These are phyloP conservation scores for Nitzschia palea DNA, from an alignment of 108 stramenopile species.

Conservation along the genomic window DNA sequence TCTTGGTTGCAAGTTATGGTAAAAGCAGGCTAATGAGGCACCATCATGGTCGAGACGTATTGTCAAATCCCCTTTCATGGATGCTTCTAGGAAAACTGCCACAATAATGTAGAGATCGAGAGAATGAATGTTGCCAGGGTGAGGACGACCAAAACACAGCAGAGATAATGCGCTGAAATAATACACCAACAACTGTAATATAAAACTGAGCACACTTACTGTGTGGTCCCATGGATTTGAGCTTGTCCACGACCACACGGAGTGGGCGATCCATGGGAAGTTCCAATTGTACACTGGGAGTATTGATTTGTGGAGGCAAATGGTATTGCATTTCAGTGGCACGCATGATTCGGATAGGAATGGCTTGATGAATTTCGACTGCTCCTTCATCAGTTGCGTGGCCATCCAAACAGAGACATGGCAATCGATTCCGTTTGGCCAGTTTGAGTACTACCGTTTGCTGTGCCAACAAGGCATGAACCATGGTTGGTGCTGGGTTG, in stretches of 20 bases:
- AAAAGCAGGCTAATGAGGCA: constrained; percentile 31
- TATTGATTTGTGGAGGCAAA: constrained; percentile 71
- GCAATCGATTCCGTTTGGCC: constrained; percentile 77
- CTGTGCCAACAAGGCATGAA: constrained; percentile 7
- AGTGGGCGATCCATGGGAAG: constrained; percentile 66
- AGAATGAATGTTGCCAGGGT: too few species aligned
- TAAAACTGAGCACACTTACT: constrained; percentile 33
- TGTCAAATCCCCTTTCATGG: constrained; percentile 38
- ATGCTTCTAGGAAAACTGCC: constrained; percentile 31
- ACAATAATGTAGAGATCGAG: too few species aligned
- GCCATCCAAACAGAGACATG: constrained; percentile 82
- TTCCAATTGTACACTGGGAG: constrained; percentile 75
- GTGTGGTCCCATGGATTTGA: constrained; percentile 62
- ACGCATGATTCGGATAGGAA: constrained; percentile 79
- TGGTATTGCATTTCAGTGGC: constrained; percentile 77
- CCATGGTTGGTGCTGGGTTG: not conserved
- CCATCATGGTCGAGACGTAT: constrained; percentile 33
- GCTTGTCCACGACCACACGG: constrained; percentile 68
- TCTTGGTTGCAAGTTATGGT: constrained; percentile 23
- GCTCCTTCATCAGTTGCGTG: constrained; percentile 43
- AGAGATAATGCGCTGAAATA: too few species aligned
- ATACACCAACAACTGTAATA: not conserved
- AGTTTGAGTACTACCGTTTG: constrained; percentile 66
- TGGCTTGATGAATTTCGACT: constrained; percentile 83
- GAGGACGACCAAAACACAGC: too few species aligned